These are phyloP conservation scores for Amesomyces nigricolor DNA, from an alignment of 2,329 filamentous ascomycete genomes.

Conservation along the genomic window DNA sequence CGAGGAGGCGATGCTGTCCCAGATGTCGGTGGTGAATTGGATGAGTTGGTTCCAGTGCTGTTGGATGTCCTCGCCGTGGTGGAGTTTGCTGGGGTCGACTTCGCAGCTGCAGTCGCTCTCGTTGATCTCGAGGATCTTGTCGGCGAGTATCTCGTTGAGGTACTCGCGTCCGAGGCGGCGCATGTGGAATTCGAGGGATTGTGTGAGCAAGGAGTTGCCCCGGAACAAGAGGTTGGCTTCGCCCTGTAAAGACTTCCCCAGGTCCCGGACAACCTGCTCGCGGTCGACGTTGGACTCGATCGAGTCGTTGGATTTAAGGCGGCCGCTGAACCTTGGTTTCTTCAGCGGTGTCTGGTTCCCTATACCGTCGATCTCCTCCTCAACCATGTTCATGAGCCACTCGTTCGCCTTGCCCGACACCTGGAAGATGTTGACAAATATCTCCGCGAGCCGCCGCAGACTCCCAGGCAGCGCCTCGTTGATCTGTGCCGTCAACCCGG, in stretches of 20 bases:
- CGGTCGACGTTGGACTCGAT: slow-evolving; percentile 58
- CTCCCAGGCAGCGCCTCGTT: slow-evolving; percentile 71
- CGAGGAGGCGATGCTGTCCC: slow-evolving; percentile 76
- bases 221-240: slow-evolving; percentile 94
- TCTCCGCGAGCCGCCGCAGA: slow-evolving; percentile 74
- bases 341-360: slow-evolving; percentile 73
- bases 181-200: slow-evolving; percentile 94
- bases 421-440: slow-evolving; percentile 90
- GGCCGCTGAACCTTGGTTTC: slow-evolving; percentile 65
- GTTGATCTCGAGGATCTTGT: slow-evolving; percentile 84
- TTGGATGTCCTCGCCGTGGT: slow-evolving; percentile 62
- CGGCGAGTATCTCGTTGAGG: slow-evolving; percentile 76
- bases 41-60: slow-evolving; percentile 79
- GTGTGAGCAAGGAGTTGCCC: slow-evolving; percentile 89
- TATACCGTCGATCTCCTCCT: slow-evolving; percentile 94
- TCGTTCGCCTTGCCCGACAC: slow-evolving; percentile 78
- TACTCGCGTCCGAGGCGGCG: slow-evolving; percentile 89
- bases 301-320: slow-evolving; percentile 66
- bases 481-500: slow-evolving; percentile 79
- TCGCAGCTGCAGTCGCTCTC: slow-evolving; percentile 88
- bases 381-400: slow-evolving; percentile 88
- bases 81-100: slow-evolving; percentile 80
- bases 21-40: slow-evolving; percentile 72
- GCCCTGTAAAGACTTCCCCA: slow-evolving; percentile 71
- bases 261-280: slow-evolving; percentile 67